These are phyloP conservation scores for Sporothrix luriei DNA, from an alignment of 2,329 filamentous ascomycete genomes.

Conservation along the genomic window DNA sequence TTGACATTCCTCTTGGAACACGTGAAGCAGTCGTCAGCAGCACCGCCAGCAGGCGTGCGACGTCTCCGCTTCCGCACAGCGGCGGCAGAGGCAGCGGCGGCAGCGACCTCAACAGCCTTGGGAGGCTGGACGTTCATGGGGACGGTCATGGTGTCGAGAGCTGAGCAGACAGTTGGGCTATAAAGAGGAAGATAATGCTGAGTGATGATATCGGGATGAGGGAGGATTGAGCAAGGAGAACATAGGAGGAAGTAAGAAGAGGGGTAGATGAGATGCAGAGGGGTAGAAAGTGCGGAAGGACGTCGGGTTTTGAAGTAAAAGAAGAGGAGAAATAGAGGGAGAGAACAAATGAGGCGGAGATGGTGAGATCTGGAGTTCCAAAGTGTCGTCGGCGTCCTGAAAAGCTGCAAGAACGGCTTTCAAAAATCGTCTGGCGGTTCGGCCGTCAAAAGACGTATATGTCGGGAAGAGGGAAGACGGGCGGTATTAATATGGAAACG, in stretches of 20 bases:
- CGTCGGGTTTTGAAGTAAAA: slow-evolving; percentile 37
- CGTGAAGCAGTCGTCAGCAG: slow-evolving; percentile 91
- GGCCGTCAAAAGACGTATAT: slow-evolving; percentile 33
- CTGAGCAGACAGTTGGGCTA: slow-evolving; percentile 13
- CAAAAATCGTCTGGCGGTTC: slow-evolving; percentile 40
- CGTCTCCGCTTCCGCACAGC: slow-evolving; percentile 72
- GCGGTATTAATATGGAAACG: slow-evolving; percentile 48
- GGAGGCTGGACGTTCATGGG: slow-evolving; percentile 51
- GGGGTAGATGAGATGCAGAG: slow-evolving; percentile 29
- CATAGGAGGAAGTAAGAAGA: slow-evolving; percentile 33
- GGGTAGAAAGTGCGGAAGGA: slow-evolving; percentile 39
- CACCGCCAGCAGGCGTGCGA: slow-evolving; percentile 84
- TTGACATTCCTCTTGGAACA: slow-evolving; percentile 81
- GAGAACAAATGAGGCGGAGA: neutral
- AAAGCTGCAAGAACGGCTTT: neutral
- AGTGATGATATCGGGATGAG: neutral
- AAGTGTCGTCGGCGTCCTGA: neutral
- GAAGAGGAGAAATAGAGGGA: slow-evolving; percentile 14
- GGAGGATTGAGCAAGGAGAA: slow-evolving; percentile 19
- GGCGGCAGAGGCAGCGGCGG: slow-evolving; percentile 42
- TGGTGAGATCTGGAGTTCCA: neutral
- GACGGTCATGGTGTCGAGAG: slow-evolving; percentile 51
- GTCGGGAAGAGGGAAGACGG: slow-evolving; percentile 45
- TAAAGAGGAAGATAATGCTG: neutral
- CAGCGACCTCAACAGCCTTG: slow-evolving; percentile 46